Percentiles rank a stretch among this genome's conserved stretches.
Evolutionary conservation across 1,284 basidiomycete genomes (phyloP).

Genomic region (Schizophyllum commune): DNA sequence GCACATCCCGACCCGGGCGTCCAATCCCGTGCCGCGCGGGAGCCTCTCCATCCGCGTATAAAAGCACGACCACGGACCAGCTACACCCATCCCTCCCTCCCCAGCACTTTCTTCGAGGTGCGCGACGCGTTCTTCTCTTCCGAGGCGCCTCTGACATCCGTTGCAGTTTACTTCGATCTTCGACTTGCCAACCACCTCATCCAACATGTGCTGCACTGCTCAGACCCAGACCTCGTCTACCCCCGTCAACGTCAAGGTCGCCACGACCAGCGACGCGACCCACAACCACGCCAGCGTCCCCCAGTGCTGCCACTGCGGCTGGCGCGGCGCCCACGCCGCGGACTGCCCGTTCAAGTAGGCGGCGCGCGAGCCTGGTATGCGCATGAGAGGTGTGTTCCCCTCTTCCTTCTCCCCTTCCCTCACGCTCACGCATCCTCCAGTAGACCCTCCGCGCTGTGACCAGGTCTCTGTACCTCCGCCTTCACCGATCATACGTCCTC

Average conservation of each 20-base stretch:
- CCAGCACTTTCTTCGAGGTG: neutral
- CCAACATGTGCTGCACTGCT: neutral
- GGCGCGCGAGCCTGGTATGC: neutral
- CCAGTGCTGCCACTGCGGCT: constrained; percentile 10
- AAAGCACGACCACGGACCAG: neutral
- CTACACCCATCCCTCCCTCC: neutral
- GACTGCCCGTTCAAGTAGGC: constrained; percentile 4
- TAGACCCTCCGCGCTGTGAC: neutral
- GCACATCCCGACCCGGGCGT: neutral
- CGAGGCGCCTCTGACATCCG: neutral
- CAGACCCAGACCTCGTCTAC: neutral
- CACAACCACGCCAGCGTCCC: constrained; percentile 5
- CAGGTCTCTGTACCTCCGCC: neutral
- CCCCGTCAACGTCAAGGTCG: neutral
- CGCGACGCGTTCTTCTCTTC: neutral
- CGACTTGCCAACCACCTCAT: neutral
- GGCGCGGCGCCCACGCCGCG: constrained; percentile 6
- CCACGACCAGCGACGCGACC: neutral
- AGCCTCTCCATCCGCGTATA: neutral
- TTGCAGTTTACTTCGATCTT: neutral
- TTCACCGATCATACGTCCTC: neutral
- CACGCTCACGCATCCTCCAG: neutral
- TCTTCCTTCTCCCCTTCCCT: neutral
- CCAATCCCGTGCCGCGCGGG: neutral
- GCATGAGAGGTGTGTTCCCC: neutral